A percentile compares a stretch with the other conserved stretches of the same genome.
phyloP scores from a whole-genome alignment of 2,329 filamentous ascomycete species.

The Penicillium griseofulvum region DNA sequence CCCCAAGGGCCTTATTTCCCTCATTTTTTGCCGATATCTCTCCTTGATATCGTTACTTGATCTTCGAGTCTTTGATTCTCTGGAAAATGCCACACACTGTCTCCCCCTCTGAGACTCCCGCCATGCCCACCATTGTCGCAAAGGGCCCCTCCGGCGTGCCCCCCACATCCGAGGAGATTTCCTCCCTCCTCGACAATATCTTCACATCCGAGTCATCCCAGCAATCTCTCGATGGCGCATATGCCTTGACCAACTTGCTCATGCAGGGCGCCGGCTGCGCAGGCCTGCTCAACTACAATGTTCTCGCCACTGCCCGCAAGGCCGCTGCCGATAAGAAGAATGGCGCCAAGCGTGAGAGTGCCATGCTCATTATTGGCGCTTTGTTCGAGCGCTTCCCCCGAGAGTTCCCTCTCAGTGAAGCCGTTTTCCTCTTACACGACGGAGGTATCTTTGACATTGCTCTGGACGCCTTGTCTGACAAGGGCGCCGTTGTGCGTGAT shows the following conservation, averaged over 20 bases:
- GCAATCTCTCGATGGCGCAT: conserved; percentile 66
- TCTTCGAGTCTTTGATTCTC: conserved; percentile 3
- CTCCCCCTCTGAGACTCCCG: conserved; percentile 34
- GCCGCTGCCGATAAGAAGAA: conserved; percentile 93
- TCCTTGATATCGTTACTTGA: conserved; percentile 4
- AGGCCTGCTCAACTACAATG: conserved; percentile 60
- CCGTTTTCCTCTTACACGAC: conserved; percentile 78
- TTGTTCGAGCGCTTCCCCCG: conserved; percentile 86
- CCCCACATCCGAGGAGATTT: conserved; percentile 65
- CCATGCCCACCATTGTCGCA: conserved; percentile 48
- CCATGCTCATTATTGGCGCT: conserved; percentile 91
- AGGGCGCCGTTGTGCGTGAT: conserved; percentile 82
- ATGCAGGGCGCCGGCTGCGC: conserved; percentile 64
- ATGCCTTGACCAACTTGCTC: conserved; percentile 62
- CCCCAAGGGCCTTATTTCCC: not conserved
- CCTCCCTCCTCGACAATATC: conserved; percentile 62
- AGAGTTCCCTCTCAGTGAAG: conserved; percentile 74
- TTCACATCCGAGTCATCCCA: conserved; percentile 68
- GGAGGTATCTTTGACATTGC: conserved; percentile 68
- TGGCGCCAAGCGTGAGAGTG: conserved; percentile 77
- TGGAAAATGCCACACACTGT: conserved; percentile 50
- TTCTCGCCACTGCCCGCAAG: conserved; percentile 66
- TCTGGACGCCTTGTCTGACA: conserved; percentile 84
- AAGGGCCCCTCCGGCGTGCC: conserved; percentile 49
- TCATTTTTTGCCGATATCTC: conserved; percentile 13